Evolutionary conservation across 2,329 filamentous ascomycete species (phyloP).

Genomic region (Talaromyces verruculosus): DNA sequence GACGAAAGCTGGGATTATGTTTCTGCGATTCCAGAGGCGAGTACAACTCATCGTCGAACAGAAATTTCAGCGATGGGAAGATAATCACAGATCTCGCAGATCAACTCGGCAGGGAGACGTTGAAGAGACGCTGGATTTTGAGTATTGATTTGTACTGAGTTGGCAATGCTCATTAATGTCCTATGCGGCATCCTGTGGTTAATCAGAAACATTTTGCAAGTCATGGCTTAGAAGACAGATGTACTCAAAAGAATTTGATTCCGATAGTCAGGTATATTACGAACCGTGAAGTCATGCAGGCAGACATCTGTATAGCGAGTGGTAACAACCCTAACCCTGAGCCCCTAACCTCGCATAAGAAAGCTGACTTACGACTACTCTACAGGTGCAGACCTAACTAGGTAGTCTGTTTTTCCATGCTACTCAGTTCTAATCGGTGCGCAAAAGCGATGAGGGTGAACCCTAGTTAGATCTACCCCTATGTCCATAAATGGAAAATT

Average conservation of each 20-base stretch:
- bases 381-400: no score
- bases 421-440: neutral
- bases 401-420: neutral
- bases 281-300: neutral
- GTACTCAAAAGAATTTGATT: neutral
- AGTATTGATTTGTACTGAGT: neutral
- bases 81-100: slow-evolving; percentile 11
- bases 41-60: slow-evolving; percentile 14
- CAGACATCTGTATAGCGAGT: neutral
- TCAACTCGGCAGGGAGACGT: slow-evolving; percentile 11
- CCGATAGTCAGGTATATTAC: neutral
- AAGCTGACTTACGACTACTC: neutral
- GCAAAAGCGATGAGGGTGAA: neutral
- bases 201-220: neutral
- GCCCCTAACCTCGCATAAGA: neutral
- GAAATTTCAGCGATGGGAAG: slow-evolving; percentile 8
- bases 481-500: no score
- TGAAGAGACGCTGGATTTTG: slow-evolving; percentile 10
- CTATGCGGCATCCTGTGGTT: neutral
- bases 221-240: neutral
- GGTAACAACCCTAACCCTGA: neutral
- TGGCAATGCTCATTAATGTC: slow-evolving; percentile 11
- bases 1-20: slow-evolving; percentile 8
- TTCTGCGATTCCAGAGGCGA: slow-evolving; percentile 16
- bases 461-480: no score